A percentile compares a stretch with the other conserved stretches of the same genome.
phyloP scores from a whole-genome alignment of 805 yeast species.

The Hanseniaspora vineae region DNA sequence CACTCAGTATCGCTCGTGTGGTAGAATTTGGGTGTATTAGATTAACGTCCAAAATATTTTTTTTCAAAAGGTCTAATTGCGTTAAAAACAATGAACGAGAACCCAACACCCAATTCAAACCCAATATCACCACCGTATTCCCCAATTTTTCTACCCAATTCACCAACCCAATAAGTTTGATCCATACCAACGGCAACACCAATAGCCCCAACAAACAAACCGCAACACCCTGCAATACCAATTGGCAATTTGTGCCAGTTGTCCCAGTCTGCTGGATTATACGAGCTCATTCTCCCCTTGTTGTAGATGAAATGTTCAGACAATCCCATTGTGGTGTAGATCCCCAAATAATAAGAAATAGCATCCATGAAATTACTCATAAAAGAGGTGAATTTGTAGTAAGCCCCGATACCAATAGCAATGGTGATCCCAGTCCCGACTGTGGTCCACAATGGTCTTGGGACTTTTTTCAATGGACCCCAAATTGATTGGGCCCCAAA shows the following conservation, averaged over 20 bases:
- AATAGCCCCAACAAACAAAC: constrained; percentile 70
- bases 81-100: constrained; percentile 54
- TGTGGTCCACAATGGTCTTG: constrained; percentile 73
- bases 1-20: too few species aligned
- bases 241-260: constrained; percentile 49
- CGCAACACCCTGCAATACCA: constrained; percentile 67
- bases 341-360: constrained; percentile 84
- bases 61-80: constrained; percentile 51
- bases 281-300: constrained; percentile 41
- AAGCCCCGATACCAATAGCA: constrained; percentile 83
- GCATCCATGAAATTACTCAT: constrained; percentile 80
- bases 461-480: constrained; percentile 58
- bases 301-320: constrained; percentile 77
- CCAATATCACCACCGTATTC: constrained; percentile 50
- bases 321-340: constrained; percentile 58
- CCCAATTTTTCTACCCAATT: constrained; percentile 48
- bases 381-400: constrained; percentile 57
- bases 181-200: constrained; percentile 81
- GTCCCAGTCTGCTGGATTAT: constrained; percentile 49
- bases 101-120: constrained; percentile 61
- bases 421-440: constrained; percentile 61
- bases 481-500: constrained; percentile 76
- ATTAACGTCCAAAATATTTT: constrained; percentile 40
- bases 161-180: constrained; percentile 76
- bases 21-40: neutral